Conservation (phyloP, 768 basidiomycete species). For the Tephrocybe sp. region DNA sequence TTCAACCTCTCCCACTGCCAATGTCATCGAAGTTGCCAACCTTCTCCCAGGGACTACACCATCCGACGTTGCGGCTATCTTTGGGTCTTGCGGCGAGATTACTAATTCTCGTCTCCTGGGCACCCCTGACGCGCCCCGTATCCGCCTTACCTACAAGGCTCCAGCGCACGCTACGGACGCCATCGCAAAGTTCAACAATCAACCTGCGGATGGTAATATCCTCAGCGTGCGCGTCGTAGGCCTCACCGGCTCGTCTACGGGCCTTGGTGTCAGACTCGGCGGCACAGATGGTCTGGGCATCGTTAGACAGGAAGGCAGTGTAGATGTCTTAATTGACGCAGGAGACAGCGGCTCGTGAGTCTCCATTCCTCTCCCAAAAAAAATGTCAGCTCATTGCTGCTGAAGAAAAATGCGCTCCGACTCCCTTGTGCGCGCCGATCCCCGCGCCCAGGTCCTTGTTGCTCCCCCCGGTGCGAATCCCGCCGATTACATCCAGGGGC, state of each 20-base stretch:
- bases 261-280: constrained; percentile 59
- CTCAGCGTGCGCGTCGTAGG: constrained; percentile 68
- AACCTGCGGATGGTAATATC: constrained; percentile 79
- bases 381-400: background rate
- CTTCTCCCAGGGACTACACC: constrained; percentile 76
- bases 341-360: constrained; percentile 55
- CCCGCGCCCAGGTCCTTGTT: constrained; percentile 68
- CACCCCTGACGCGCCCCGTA: constrained; percentile 40
- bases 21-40: constrained; percentile 75
- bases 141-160: constrained; percentile 74
- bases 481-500: constrained; percentile 44
- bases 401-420: constrained; percentile 86
- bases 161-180: constrained; percentile 62
- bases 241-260: constrained; percentile 43
- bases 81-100: constrained; percentile 76
- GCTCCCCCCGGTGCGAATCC: constrained; percentile 68
- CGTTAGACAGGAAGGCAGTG: constrained; percentile 53
- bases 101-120: constrained; percentile 45
- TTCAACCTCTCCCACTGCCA: constrained; percentile 46
- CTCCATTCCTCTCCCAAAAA: background rate
- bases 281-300: constrained; percentile 52
- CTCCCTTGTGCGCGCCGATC: constrained; percentile 57
- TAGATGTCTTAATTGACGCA: constrained; percentile 61
- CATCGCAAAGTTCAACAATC: constrained; percentile 74
- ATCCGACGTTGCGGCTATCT: constrained; percentile 84